These are phyloP conservation scores for Syncephalis plumigaleata DNA, from an alignment of 371 early-diverging fungal species.

Conservation along the genomic window DNA sequence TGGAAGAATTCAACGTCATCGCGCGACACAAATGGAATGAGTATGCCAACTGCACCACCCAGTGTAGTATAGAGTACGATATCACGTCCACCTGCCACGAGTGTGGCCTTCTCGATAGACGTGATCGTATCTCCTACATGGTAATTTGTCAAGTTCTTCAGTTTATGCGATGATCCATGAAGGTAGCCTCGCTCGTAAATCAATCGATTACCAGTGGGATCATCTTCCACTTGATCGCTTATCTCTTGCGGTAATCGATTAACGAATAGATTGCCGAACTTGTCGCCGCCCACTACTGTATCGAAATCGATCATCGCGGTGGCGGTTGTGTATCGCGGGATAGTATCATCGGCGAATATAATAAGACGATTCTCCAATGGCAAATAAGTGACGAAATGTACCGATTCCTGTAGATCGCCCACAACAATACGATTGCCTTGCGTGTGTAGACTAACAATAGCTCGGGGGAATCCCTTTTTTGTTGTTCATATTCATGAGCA, in stretches of 20 bases:
- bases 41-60: conserved; percentile 62
- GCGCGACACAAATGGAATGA: conserved; percentile 71
- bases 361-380: conserved; percentile 60
- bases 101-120: conserved; percentile 48
- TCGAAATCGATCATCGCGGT: conserved; percentile 77
- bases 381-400: conserved; percentile 60
- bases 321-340: conserved; percentile 73
- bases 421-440: conserved; percentile 76
- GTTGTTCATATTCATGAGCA: too few species aligned
- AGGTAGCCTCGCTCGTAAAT: conserved; percentile 59
- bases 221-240: conserved; percentile 66
- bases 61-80: conserved; percentile 74
- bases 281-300: conserved; percentile 86
- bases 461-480: conserved; percentile 46
- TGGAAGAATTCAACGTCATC: conserved; percentile 91
- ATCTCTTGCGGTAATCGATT: conserved; percentile 45
- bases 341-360: conserved; percentile 85
- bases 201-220: conserved; percentile 66
- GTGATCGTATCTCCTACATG: conserved; percentile 79
- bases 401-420: conserved; percentile 76
- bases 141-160: conserved; percentile 47
- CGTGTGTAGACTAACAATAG: conserved; percentile 52
- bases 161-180: conserved; percentile 76
- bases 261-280: conserved; percentile 87
- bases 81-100: conserved; percentile 74